Evolutionary conservation across 2,329 filamentous ascomycete species (phyloP), one percentile per base, ranked within the genome.

Genomic region (Taxawa tesnikishii): DNA sequence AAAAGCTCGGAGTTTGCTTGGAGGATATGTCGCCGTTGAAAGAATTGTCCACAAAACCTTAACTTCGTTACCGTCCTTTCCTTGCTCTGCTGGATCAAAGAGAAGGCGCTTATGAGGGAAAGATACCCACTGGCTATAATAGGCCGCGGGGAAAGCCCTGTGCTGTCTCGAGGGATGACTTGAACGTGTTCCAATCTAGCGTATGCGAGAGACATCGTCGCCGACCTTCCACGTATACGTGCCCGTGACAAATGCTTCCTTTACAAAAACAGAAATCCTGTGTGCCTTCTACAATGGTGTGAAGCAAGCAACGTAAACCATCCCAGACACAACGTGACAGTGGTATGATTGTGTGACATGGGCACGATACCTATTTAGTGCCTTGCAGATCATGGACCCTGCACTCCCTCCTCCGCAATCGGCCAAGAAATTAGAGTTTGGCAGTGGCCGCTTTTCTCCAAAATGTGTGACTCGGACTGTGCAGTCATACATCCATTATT

Each of bases 91-190:
- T 34, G 33, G 38, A 37, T 37, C 33, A 62, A 63, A 68, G 68
- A 74, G 73, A 69, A 69, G 68, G 79, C 76, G 79, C 85, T 94
- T 70, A 94, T 81, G 87, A 94, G 85, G 88, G 88, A 96, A 96
- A 96, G 88, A 96, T 85, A 94, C 79, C 84, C 72, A 59, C 51
- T 55, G 55, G 57, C 62, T 58, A 56, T 56, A 60, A 48, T 46
- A 51, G 45, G 39, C 43, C 49, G 56, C 63, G 79, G 87, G 85
- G 88, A 96, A 94, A 85, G 88, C 88, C 88, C 85, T 94, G 87
- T 90, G 75, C 70, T 75, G 68, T 73, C 70, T 73, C 73, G 70
- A 73, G 78, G 81, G 77, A 67, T 74, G 74, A 83, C 83, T 88
- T 92, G 58, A 88, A 67, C 78, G 83, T 85, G 79, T 72, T 79